These are phyloP conservation scores for Nakazawaea ishiwadae DNA, from an alignment of 805 yeast genomes.

Conservation along the genomic window DNA sequence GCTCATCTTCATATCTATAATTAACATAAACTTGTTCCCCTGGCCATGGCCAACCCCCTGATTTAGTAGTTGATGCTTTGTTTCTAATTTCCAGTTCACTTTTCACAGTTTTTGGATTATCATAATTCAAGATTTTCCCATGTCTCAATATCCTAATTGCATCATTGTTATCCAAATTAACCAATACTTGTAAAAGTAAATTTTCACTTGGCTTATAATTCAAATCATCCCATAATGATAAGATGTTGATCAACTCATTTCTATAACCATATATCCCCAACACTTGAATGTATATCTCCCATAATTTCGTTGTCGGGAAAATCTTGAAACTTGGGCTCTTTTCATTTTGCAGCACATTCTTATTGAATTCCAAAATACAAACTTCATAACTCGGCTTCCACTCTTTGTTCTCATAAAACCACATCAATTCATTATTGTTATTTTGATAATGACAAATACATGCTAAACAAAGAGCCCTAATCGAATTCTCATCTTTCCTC, in stretches of 20 bases:
- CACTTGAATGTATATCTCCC: constrained; percentile 5
- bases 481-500: constrained; percentile 1
- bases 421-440: neutral
- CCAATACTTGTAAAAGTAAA: constrained; percentile 4
- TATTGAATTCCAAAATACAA: constrained; percentile 3
- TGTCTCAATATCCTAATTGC: constrained; percentile 9
- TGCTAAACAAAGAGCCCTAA: constrained; percentile 8
- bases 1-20: neutral
- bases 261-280: neutral
- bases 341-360: neutral
- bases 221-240: constrained; percentile 2
- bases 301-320: constrained; percentile 1
- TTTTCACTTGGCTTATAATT: constrained; percentile 2
- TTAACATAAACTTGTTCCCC: constrained; percentile 8
- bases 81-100: constrained; percentile 3
- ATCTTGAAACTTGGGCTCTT: neutral
- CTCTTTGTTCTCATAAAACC: constrained; percentile 1
- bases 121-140: neutral
- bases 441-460: neutral
- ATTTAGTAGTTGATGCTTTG: neutral
- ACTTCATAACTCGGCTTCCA: constrained; percentile 4
- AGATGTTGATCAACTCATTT: constrained; percentile 4
- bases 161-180: constrained; percentile 1
- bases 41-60: constrained; percentile 13
- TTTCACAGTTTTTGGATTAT: neutral